Evolutionary conservation across 2,329 filamentous ascomycete species (phyloP), one percentile per base, ranked within the genome.

Genomic region (Anthostomella pinea): DNA sequence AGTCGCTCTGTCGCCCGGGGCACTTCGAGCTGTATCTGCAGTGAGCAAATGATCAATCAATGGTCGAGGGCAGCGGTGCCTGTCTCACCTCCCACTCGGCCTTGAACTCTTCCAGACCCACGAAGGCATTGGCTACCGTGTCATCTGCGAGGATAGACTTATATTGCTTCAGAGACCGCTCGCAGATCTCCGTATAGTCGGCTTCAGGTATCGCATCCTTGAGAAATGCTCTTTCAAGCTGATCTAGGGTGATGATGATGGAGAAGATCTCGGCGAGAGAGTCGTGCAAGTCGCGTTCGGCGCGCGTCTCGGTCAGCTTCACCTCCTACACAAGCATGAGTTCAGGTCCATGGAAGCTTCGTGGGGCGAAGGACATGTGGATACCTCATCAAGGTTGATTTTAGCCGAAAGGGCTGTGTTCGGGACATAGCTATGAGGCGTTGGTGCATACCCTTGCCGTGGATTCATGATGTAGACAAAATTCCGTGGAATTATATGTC

Each of bases 231-330:
- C 94, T 95, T 58, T 98, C 93, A 2, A 98, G 77, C 47, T 94
- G 89, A 59, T 98, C 93, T 3, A 98, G 73, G 0, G 93, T 97
- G 44, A 96, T 79, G 23, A 98, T 91, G 50, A 98, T 97, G 67
- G 90, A 95, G 66, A 97, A 98, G 16, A 98, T 83, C 65, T 98
- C 93, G 37, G 91, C 93, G 10, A 98, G 79, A 2, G 93, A 97
- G 58, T 97, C 93, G 62, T 96, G 88, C 1, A 97, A 73, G 59
- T 98, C 90, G 43, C 91, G 83, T 67, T 97, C 91, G 25, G 87
- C 84, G 51, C 86, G 82, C 15, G 84, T 94, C 24, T 87, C 83
- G 32, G 88, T 81, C 42, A 98, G 77, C 65, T 95, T 95, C 52
- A 96, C 89, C 73, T 97, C 93, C 85, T 95, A 52, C 20, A 21